Evolutionary conservation across 345 rosid species (phyloP), one percentile per base, ranked within the genome.

Genomic region (Iberis pinnata): DNA sequence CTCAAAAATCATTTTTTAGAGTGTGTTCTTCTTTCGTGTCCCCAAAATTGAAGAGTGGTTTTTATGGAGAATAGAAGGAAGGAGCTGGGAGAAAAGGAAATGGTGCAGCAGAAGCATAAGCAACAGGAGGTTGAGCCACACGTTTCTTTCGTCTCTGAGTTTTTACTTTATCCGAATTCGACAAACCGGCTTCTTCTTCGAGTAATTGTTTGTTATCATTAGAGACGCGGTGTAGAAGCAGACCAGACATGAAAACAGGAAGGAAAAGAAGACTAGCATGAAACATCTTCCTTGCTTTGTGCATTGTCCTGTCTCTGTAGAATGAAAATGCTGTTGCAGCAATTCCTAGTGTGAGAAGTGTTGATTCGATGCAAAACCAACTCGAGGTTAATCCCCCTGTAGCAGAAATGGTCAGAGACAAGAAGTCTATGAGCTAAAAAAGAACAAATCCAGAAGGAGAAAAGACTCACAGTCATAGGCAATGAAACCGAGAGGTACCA

Each of bases 31-130:
- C 31, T 45, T 27, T 53, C 53, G n/a, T 36, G 24, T 27, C 17
- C 5, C 12, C 38, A 32, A 55, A 64, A 31, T 39, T 26, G 27
- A n/a, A 44, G 50, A 67, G 12, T 6, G 38, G 0, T 20, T 57
- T 39, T 47, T 41, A 70, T 11, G 73, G 44, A 49, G 58, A 47
- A 15, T 60, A 64, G 52, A 75, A 89, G 29, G 78, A 75, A 52
- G 94, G 95, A 38, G 72, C 97, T 1, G 90, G 95, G 27, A 92
- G 84, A 60, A 92, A 92, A 52, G 98, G 95, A 61, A 92, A 88
- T 8, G 98, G 95, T n/a, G 94, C 88, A 36, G 66, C 68, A 2
- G 89, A 92, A 19, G 98, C 95, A 15, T 81, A 83, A 24, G 97
- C 88, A 15, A 88, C 95, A 7, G 87, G 95, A 7, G 97, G 58